phyloP scores from a whole-genome alignment of 108 stramenopile species.

The Seminavis robusta region DNA sequence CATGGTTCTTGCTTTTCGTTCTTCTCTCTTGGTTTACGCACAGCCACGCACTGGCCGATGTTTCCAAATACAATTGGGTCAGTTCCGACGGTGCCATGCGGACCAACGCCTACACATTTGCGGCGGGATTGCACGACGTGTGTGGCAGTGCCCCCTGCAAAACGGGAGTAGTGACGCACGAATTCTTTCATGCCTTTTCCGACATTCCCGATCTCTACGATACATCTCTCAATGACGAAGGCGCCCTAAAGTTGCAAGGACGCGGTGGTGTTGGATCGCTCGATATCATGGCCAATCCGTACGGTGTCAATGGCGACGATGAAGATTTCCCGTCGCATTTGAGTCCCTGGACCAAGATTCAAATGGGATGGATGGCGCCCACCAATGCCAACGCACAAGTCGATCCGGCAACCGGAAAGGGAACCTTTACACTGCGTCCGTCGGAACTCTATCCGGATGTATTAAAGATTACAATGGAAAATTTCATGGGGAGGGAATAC shows the following conservation, averaged over 20 bases:
- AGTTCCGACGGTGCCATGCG: too few species aligned
- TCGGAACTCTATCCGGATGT: slow-evolving; percentile 20
- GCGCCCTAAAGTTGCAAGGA: too few species aligned
- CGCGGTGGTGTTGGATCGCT: background rate
- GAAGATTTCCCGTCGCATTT: slow-evolving; percentile 16
- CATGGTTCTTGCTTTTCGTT: slow-evolving; percentile 8
- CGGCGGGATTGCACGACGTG: slow-evolving; percentile 14
- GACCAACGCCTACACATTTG: slow-evolving; percentile 27
- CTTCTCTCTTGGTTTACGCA: too few species aligned
- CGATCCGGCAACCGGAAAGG: too few species aligned
- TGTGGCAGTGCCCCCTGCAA: background rate
- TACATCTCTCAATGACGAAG: background rate
- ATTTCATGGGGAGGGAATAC: slow-evolving; percentile 27
- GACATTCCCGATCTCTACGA: slow-evolving; percentile 14
- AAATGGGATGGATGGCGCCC: slow-evolving; percentile 36
- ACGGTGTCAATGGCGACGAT: slow-evolving; percentile 5
- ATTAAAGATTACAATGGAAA: slow-evolving; percentile 13
- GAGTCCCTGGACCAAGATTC: slow-evolving; percentile 34
- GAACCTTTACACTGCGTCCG: slow-evolving; percentile 24
- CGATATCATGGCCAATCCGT: too few species aligned
- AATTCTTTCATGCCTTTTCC: background rate
- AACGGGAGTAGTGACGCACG: slow-evolving; percentile 7
- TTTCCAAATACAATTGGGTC: too few species aligned
- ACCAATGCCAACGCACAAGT: background rate
- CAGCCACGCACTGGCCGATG: too few species aligned